phyloP scores from a whole-genome alignment of 345 rosid genomes.

The Excoecaria agallocha region DNA sequence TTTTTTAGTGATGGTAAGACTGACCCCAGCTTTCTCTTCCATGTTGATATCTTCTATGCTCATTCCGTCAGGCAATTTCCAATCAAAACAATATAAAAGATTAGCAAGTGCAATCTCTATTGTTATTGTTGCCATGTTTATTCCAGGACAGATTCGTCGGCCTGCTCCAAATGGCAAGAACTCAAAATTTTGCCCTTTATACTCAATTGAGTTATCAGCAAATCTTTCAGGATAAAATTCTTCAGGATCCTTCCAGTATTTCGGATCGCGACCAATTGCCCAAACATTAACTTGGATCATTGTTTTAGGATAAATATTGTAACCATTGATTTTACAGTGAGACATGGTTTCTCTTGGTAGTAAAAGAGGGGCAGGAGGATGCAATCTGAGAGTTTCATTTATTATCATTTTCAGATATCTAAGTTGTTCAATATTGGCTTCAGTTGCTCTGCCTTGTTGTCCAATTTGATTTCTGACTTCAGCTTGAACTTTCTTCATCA shows the following conservation, averaged over 20 bases:
- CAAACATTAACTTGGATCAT: constrained; percentile 42
- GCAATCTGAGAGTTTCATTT: constrained; percentile 54
- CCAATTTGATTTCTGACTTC: constrained; percentile 45
- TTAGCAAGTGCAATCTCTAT: constrained; percentile 40
- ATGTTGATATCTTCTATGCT: constrained; percentile 24
- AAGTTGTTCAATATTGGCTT: constrained; percentile 35
- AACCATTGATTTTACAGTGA: constrained; percentile 33
- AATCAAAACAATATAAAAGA: constrained; percentile 40
- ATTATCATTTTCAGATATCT: constrained; percentile 33
- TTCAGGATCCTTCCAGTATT: constrained; percentile 39
- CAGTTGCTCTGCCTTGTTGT: constrained; percentile 33
- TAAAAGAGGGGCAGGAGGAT: constrained; percentile 48
- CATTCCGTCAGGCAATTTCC: constrained; percentile 42
- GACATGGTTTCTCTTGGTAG: constrained; percentile 41
- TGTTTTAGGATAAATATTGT: constrained; percentile 38
- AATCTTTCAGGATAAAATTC: constrained; percentile 48
- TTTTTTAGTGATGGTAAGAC: constrained; percentile 19
- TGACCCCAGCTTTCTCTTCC: constrained; percentile 37
- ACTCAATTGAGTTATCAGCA: constrained; percentile 34
- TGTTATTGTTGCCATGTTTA: constrained; percentile 33
- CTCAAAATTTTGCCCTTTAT: constrained; percentile 48
- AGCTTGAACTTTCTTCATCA: constrained; percentile 59
- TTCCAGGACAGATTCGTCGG: constrained; percentile 49
- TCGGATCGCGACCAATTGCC: constrained; percentile 47
- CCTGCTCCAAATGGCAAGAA: constrained; percentile 54